A percentile compares a stretch with the other conserved stretches of the same genome.
Conservation (phyloP, 140 eudicot species). For the Flaveria floridana region DNA sequence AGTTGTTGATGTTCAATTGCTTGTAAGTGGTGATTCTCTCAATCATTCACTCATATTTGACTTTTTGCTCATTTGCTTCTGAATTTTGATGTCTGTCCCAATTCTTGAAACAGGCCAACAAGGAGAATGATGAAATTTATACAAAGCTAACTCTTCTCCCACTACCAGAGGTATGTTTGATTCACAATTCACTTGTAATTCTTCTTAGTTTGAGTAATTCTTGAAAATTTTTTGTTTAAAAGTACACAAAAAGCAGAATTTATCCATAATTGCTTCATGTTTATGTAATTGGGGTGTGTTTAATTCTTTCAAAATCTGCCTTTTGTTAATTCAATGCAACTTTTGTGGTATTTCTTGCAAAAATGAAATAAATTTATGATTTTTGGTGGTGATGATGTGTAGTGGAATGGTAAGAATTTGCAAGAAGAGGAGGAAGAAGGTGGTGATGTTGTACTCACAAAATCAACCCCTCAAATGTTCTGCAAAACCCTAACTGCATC, state of each 20-base stretch:
- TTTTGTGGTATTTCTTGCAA: background rate
- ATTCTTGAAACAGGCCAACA: constrained; percentile 62
- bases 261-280: background rate
- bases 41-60: background rate
- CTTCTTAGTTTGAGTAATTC: background rate
- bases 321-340: constrained; percentile 6
- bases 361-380: background rate
- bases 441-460: constrained; percentile 44
- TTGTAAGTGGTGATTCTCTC: constrained; percentile 46
- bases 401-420: constrained; percentile 41
- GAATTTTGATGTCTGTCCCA: constrained; percentile 14
- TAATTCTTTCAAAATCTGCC: background rate
- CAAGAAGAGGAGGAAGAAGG: constrained; percentile 64
- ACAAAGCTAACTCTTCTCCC: constrained; percentile 71
- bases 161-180: constrained; percentile 57
- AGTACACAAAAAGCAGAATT: background rate
- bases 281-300: background rate
- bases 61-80: constrained; percentile 15
- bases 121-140: constrained; percentile 90
- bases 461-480: constrained; percentile 85
- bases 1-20: constrained; percentile 72
- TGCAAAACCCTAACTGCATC: constrained; percentile 96
- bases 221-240: background rate
- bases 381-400: constrained; percentile 30
- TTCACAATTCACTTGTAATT: background rate